Evolutionary conservation across 306 rosid genomes (phyloP).

Genomic region (Argentina anserina): DNA sequence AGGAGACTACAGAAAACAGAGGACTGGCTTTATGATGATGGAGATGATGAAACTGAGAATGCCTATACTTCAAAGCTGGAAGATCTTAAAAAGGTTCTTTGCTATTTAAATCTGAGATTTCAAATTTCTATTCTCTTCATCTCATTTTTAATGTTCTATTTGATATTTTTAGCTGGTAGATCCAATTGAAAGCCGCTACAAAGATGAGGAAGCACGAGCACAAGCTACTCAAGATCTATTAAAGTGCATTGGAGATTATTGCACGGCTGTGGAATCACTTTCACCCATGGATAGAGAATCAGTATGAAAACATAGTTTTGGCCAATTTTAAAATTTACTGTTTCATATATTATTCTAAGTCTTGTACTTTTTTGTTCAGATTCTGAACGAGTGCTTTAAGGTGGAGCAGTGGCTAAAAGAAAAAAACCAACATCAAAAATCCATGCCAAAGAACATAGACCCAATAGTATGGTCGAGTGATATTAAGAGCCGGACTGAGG

Average conservation of each 20-base stretch:
- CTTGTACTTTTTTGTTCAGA: slow-evolving; percentile 28
- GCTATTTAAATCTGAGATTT: slow-evolving; percentile 13
- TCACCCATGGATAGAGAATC: slow-evolving; percentile 33
- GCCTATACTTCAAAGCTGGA: slow-evolving; percentile 70
- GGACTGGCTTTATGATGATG: slow-evolving; percentile 92
- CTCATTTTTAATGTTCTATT: slow-evolving; percentile 19
- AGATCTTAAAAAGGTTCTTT: slow-evolving; percentile 67
- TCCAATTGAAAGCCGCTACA: slow-evolving; percentile 66
- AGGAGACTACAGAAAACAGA: slow-evolving; percentile 78
- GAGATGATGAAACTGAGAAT: slow-evolving; percentile 76
- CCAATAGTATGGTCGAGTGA: slow-evolving; percentile 61
- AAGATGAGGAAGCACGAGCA: slow-evolving; percentile 64
- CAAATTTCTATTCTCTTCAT: slow-evolving; percentile 22
- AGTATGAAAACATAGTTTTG: slow-evolving; percentile 27
- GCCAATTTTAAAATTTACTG: too few relatives aligned
- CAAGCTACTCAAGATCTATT: slow-evolving; percentile 47
- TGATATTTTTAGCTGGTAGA: slow-evolving; percentile 48
- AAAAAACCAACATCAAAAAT: slow-evolving; percentile 58
- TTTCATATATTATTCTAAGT: slow-evolving; percentile 10
- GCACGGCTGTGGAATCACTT: slow-evolving; percentile 33
- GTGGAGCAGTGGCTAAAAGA: slow-evolving; percentile 76
- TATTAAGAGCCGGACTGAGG: slow-evolving; percentile 49
- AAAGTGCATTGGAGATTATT: slow-evolving; percentile 37
- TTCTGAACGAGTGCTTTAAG: slow-evolving; percentile 51
- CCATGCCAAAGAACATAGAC: slow-evolving; percentile 57